Percentiles rank a stretch among this genome's conserved stretches.
phyloP scores from a whole-genome alignment of 306 rosid genomes.

The Cucurbita ficifolia region DNA sequence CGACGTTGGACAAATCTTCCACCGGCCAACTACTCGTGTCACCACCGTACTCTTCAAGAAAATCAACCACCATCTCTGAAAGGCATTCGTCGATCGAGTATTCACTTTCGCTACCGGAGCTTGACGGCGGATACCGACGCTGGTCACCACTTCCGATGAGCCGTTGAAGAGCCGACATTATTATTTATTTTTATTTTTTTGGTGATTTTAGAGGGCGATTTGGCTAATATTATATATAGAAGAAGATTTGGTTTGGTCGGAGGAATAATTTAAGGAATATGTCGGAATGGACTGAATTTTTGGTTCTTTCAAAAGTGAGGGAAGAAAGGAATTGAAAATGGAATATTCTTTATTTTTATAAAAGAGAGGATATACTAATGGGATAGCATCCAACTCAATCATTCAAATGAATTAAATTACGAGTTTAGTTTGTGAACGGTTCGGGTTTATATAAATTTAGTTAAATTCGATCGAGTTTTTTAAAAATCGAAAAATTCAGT shows the following conservation, averaged over 20 bases:
- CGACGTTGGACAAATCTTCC: slow-evolving; percentile 8
- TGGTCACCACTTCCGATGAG: slow-evolving; percentile 30
- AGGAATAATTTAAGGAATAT: not conserved
- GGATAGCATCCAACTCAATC: not conserved
- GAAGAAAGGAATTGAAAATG: not conserved
- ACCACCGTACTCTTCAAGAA: slow-evolving; percentile 23
- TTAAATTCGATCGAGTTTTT: no score
- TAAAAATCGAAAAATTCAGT: no score
- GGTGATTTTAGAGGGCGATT: not conserved
- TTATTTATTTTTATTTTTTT: not conserved
- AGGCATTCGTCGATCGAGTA: slow-evolving; percentile 44
- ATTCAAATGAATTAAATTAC: not conserved
- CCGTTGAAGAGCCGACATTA: slow-evolving; percentile 22
- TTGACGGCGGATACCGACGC: not conserved
- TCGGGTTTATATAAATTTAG: not conserved
- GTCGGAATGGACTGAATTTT: not conserved
- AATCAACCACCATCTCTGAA: slow-evolving; percentile 51
- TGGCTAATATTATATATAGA: not conserved
- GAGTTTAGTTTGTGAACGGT: not conserved
- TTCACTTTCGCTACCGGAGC: slow-evolving; percentile 54
- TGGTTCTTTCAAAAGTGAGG: not conserved
- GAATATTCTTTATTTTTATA: not conserved
- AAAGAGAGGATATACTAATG: not conserved
- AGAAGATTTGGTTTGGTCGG: not conserved
- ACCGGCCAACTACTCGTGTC: not conserved